A percentile compares a stretch with the other conserved stretches of the same genome.
These are phyloP conservation scores for Acacia concinna DNA, from an alignment of 331 rosid genomes.

Conservation along the genomic window DNA sequence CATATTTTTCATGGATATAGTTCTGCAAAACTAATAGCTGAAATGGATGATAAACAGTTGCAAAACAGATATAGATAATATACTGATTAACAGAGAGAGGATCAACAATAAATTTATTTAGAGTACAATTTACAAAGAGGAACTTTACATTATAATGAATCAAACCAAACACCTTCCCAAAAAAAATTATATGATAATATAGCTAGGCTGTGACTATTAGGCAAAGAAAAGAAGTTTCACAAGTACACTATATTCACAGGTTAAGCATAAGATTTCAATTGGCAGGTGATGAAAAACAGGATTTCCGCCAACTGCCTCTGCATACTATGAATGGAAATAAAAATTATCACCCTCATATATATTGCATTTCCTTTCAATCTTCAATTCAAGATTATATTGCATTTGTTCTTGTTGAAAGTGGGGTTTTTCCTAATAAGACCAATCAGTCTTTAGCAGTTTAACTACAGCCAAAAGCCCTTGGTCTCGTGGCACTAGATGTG, in stretches of 20 bases:
- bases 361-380: neutral
- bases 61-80: neutral
- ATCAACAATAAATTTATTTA: neutral
- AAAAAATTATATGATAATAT: constrained; percentile 10
- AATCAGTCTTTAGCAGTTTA: too few relatives aligned
- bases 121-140: neutral
- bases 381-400: neutral
- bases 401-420: neutral
- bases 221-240: neutral
- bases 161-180: constrained; percentile 2
- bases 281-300: neutral
- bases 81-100: constrained; percentile 10
- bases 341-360: neutral
- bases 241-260: neutral
- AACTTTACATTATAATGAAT: neutral
- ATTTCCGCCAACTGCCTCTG: neutral
- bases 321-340: neutral
- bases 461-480: too few relatives aligned
- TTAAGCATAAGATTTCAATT: neutral
- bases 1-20: constrained; percentile 56
- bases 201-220: constrained; percentile 5
- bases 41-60: constrained; percentile 21
- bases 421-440: too few relatives aligned
- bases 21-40: constrained; percentile 81
- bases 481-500: too few relatives aligned